Conservation (phyloP, 805 yeast genomes). For the Metschnikowia kofuensis region DNA sequence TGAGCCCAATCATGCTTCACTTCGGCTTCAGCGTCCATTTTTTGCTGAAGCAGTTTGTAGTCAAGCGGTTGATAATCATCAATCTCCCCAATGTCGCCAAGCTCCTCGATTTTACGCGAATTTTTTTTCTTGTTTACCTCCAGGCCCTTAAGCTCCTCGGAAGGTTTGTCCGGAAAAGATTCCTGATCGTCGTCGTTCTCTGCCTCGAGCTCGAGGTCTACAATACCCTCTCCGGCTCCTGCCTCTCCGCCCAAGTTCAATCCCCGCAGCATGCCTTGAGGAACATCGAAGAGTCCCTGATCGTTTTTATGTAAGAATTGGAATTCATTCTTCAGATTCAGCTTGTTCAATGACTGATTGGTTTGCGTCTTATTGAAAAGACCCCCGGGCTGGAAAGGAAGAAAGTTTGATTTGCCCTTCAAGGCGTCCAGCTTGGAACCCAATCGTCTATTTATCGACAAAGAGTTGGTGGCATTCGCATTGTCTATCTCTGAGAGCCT, state of each 20-base stretch:
- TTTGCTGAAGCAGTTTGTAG: constrained; percentile 23
- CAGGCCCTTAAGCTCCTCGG: background rate
- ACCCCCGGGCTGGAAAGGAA: constrained; percentile 97
- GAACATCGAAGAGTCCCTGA: constrained; percentile 72
- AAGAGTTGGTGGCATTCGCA: constrained; percentile 64
- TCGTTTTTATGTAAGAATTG: constrained; percentile 60
- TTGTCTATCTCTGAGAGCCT: constrained; percentile 43
- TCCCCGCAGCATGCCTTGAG: constrained; percentile 82
- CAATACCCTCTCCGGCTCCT: constrained; percentile 3
- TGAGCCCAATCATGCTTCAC: constrained; percentile 85
- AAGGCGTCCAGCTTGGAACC: constrained; percentile 60
- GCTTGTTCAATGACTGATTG: constrained; percentile 15
- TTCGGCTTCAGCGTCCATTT: constrained; percentile 24
- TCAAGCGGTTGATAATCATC: constrained; percentile 42
- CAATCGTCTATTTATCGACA: constrained; percentile 68
- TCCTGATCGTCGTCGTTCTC: constrained; percentile 7
- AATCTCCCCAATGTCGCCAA: constrained; percentile 35
- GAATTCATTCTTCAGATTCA: constrained; percentile 12
- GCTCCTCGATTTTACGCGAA: constrained; percentile 3
- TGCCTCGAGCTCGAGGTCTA: constrained; percentile 5
- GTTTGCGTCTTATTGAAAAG: constrained; percentile 24
- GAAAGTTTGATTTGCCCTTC: constrained; percentile 65
- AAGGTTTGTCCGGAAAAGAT: background rate
- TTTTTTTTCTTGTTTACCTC: background rate
- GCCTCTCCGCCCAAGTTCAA: constrained; percentile 30